A percentile compares a stretch with the other conserved stretches of the same genome.
Evolutionary conservation across 2,329 filamentous ascomycete species (phyloP).

Genomic region (Rhinocladiella similis): DNA sequence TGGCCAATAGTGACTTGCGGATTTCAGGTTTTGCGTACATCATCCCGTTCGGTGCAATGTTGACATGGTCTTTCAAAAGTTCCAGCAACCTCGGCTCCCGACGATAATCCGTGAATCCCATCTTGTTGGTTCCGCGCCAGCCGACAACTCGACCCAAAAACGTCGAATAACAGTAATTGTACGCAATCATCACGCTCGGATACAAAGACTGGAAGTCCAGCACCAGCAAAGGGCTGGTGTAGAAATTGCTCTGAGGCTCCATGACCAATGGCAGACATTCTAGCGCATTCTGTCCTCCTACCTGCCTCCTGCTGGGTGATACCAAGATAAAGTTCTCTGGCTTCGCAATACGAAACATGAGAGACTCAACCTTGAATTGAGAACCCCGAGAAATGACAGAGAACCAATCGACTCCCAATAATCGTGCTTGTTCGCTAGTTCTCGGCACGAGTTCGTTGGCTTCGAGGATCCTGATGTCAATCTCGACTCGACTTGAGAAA

Average conservation of each 20-base stretch:
- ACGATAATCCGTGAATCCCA: constrained; percentile 88
- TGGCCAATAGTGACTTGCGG: constrained; percentile 85
- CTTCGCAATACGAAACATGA: constrained; percentile 98
- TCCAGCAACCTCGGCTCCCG: constrained; percentile 73
- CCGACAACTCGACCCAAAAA: constrained; percentile 81
- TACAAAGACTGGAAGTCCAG: constrained; percentile 96
- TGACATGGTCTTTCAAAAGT: constrained; percentile 80
- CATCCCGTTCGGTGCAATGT: constrained; percentile 92
- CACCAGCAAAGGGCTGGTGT: constrained; percentile 83
- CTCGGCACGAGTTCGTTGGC: constrained; percentile 83
- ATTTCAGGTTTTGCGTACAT: constrained; percentile 88
- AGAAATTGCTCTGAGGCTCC: constrained; percentile 95
- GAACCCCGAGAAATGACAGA: constrained; percentile 93
- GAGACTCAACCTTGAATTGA: constrained; percentile 97
- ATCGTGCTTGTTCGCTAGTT: constrained; percentile 89
- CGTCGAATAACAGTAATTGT: constrained; percentile 98
- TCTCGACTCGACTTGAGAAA: constrained; percentile 70
- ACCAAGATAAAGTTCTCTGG: constrained; percentile 90
- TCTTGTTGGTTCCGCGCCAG: constrained; percentile 91
- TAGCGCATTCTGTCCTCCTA: constrained; percentile 88
- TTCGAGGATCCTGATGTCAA: constrained; percentile 89
- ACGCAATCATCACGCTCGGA: constrained; percentile 97
- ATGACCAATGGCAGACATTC: constrained; percentile 95
- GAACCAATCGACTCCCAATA: constrained; percentile 94
- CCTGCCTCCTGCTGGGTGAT: constrained; percentile 87